Evolutionary conservation across 2,329 filamentous ascomycete genomes (phyloP).

Genomic region (Passalora sequoiae): DNA sequence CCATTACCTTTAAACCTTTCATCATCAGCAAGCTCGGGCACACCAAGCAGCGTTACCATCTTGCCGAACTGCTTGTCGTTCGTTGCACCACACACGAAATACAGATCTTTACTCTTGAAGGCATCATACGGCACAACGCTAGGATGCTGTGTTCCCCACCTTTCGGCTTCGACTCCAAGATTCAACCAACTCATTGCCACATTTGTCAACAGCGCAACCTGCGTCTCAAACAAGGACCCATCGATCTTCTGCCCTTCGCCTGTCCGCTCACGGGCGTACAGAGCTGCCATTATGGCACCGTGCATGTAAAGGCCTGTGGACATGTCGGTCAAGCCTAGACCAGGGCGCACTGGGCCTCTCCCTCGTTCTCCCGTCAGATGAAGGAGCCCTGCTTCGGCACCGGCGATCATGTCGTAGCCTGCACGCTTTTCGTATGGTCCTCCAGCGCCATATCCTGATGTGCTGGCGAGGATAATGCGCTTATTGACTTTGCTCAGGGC

Average conservation of each 20-base stretch:
- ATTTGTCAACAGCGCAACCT: conserved; percentile 41
- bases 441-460: conserved; percentile 41
- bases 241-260: conserved; percentile 43
- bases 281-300: conserved; percentile 42
- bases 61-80: conserved; percentile 39
- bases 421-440: conserved; percentile 42
- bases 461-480: conserved; percentile 40
- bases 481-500: conserved; percentile 36
- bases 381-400: conserved; percentile 41
- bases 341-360: conserved; percentile 39
- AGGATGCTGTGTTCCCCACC: conserved; percentile 46
- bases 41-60: conserved; percentile 28
- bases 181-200: conserved; percentile 41
- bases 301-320: conserved; percentile 44
- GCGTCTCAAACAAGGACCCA: conserved; percentile 44
- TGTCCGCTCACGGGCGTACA: conserved; percentile 36
- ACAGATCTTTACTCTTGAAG: conserved; percentile 35
- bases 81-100: conserved; percentile 24
- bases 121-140: conserved; percentile 47
- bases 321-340: conserved; percentile 44
- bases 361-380: conserved; percentile 42
- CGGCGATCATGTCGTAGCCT: conserved; percentile 46
- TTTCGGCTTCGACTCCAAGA: conserved; percentile 38
- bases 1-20: conserved; percentile 29
- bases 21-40: conserved; percentile 28